Conservation (phyloP, 208 protist genomes). For the Tritrichomonas foetus region DNA sequence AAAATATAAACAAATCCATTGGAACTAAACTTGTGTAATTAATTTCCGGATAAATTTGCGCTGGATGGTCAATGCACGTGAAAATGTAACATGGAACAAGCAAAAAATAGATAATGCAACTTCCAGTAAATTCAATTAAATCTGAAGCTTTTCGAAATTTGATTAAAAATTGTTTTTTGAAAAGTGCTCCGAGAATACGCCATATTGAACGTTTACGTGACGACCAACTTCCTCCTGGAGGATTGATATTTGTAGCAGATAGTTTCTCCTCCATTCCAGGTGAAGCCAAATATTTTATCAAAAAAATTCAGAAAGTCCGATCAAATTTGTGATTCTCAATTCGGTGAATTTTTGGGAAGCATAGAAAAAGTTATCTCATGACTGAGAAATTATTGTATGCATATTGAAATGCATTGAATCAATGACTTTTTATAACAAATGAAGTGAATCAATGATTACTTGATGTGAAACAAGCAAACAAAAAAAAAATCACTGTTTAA, state of each 20-base stretch:
- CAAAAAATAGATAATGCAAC: not conserved
- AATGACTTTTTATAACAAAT: too few relatives aligned
- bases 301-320: not conserved
- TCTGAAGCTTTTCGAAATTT: not conserved
- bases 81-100: not conserved
- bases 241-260: not conserved
- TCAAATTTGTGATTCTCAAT: not conserved
- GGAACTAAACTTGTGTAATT: not conserved
- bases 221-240: not conserved
- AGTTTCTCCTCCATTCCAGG: not conserved
- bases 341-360: too few relatives aligned
- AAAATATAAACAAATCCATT: not conserved
- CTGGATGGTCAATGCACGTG: not conserved
- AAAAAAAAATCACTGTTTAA: too few relatives aligned
- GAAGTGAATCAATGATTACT: too few relatives aligned
- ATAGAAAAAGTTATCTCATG: too few relatives aligned
- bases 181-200: not conserved
- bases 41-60: not conserved
- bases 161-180: constrained; percentile 16
- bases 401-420: too few relatives aligned
- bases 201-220: not conserved
- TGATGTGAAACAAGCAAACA: too few relatives aligned
- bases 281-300: not conserved
- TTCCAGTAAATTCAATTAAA: not conserved
- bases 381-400: too few relatives aligned